These are phyloP conservation scores for Elymus sibiricus DNA, from an alignment of 176 grass and related monocot genomes.

Conservation along the genomic window DNA sequence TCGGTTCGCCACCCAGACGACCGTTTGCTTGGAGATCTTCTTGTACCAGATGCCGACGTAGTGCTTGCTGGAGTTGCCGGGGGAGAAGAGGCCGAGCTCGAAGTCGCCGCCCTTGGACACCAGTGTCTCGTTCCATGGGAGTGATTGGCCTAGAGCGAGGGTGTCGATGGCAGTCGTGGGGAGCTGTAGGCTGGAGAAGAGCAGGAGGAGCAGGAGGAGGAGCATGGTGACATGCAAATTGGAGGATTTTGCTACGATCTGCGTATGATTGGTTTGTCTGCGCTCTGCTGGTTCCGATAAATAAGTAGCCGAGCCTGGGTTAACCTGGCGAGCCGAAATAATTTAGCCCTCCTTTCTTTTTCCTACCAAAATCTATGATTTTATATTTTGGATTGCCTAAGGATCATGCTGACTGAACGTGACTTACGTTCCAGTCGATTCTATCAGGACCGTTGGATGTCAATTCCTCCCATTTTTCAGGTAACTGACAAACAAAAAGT, in stretches of 20 bases:
- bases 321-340: neutral
- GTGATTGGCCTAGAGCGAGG: constrained; percentile 36
- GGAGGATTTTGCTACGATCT: neutral
- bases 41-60: constrained; percentile 64
- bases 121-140: constrained; percentile 54
- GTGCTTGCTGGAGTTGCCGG: constrained; percentile 39
- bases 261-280: neutral
- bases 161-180: constrained; percentile 26
- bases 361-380: neutral
- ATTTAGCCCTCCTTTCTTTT: neutral
- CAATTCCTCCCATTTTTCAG: too few species aligned
- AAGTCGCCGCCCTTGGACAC: constrained; percentile 54
- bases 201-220: constrained; percentile 12
- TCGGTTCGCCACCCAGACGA: constrained; percentile 62
- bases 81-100: constrained; percentile 62
- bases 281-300: neutral
- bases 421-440: too few species aligned
- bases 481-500: too few species aligned
- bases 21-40: constrained; percentile 44
- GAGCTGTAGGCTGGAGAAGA: constrained; percentile 20
- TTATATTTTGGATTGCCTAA: too few species aligned
- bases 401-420: too few species aligned
- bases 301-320: neutral
- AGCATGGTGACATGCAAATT: constrained; percentile 12
- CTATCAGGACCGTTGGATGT: too few species aligned